phyloP scores from a whole-genome alignment of 495 filamentous ascomycete species.

The Aspergillus sparsus region DNA sequence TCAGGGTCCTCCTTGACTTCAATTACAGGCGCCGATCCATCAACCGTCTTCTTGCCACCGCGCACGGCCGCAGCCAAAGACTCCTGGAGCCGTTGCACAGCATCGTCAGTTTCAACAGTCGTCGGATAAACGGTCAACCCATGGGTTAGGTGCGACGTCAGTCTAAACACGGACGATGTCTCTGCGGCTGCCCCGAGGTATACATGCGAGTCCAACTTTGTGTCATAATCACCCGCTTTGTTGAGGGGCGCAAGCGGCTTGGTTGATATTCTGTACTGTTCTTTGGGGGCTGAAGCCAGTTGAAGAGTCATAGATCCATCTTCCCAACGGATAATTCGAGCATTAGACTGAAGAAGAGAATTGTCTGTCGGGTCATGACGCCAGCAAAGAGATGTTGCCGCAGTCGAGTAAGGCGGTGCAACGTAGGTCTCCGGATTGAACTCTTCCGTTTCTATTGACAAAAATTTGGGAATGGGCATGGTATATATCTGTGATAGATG shows the following conservation, averaged over 20 bases:
- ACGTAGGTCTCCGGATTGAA: constrained; percentile 75
- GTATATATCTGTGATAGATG: constrained; percentile 63
- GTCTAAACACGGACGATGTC: constrained; percentile 65
- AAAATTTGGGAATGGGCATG: constrained; percentile 75
- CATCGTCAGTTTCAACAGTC: constrained; percentile 70
- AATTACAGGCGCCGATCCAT: constrained; percentile 58
- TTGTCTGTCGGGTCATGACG: constrained; percentile 64
- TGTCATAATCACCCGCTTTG: constrained; percentile 61
- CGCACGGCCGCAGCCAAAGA: constrained; percentile 63
- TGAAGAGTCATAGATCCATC: constrained; percentile 84
- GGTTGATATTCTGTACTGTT: constrained; percentile 76
- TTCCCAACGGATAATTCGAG: constrained; percentile 76
- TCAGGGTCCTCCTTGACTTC: constrained; percentile 76
- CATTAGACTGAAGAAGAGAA: constrained; percentile 67
- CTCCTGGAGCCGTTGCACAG: constrained; percentile 71
- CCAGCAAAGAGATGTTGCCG: constrained; percentile 70
- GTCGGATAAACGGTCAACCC: constrained; percentile 72
- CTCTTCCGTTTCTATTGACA: constrained; percentile 71
- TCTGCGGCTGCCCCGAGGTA: constrained; percentile 78
- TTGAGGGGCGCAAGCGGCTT: constrained; percentile 74
- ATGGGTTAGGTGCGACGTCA: constrained; percentile 79
- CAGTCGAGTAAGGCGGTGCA: constrained; percentile 64
- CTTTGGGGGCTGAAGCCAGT: constrained; percentile 66
- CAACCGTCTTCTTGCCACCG: constrained; percentile 58
- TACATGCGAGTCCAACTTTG: constrained; percentile 73